Conservation (phyloP, 2,329 filamentous ascomycete genomes). For the Tolypocladium pustulatum region DNA sequence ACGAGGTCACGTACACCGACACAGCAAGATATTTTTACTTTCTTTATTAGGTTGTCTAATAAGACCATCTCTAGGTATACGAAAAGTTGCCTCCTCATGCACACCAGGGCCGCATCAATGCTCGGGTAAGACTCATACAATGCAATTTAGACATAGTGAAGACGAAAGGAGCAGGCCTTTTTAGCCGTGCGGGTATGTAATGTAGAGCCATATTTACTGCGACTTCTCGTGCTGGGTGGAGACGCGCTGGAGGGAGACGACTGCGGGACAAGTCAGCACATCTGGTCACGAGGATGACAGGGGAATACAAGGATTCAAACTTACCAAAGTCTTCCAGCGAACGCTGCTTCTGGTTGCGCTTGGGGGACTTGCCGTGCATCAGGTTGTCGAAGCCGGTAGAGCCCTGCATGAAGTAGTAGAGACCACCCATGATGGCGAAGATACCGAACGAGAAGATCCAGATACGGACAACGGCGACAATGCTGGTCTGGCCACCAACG, state of each 20-base stretch:
- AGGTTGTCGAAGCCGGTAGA: slow-evolving; percentile 78
- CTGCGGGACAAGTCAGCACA: slow-evolving; percentile 32
- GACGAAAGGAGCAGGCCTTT: slow-evolving; percentile 25
- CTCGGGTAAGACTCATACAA: slow-evolving; percentile 22
- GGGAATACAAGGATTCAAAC: slow-evolving; percentile 20
- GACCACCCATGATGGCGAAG: slow-evolving; percentile 71
- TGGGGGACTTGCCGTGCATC: slow-evolving; percentile 81
- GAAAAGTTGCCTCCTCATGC: slow-evolving; percentile 24
- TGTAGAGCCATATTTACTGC: slow-evolving; percentile 39
- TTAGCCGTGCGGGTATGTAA: slow-evolving; percentile 28
- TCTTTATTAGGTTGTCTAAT: slow-evolving; percentile 33
- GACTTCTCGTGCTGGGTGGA: slow-evolving; percentile 89
- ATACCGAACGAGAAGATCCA: slow-evolving; percentile 89
- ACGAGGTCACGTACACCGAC: background rate
- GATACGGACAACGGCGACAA: slow-evolving; percentile 76
- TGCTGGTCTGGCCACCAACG: slow-evolving; percentile 55
- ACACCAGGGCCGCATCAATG: slow-evolving; percentile 11
- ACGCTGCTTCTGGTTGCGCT: slow-evolving; percentile 73
- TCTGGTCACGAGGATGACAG: background rate
- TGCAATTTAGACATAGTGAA: slow-evolving; percentile 29
- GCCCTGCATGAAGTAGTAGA: slow-evolving; percentile 69
- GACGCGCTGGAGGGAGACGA: slow-evolving; percentile 81
- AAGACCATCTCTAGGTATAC: slow-evolving; percentile 24
- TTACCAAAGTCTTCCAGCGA: slow-evolving; percentile 83
- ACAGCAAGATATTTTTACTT: slow-evolving; percentile 19